Percentiles rank a stretch among this genome's conserved stretches.
These are phyloP conservation scores for Primulina tabacum DNA, from an alignment of 257 asterid genomes.

Conservation along the genomic window DNA sequence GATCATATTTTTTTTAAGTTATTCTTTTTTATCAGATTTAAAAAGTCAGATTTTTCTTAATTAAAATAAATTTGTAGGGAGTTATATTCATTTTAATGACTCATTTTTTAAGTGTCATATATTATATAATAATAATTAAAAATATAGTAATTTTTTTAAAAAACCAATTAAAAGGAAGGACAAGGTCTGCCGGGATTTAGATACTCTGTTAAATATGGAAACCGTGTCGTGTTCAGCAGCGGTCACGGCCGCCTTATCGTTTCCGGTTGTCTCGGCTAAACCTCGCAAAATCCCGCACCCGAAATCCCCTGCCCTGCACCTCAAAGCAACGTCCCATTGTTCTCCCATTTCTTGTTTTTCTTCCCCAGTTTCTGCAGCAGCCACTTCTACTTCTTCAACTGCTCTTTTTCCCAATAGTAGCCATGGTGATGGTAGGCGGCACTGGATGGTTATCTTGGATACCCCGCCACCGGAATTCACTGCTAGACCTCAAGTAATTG, in stretches of 20 bases:
- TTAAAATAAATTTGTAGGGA: too few species aligned
- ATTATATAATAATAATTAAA: too few species aligned
- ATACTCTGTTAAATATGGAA: neutral
- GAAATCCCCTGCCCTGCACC: slow-evolving; percentile 24
- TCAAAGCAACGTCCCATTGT: slow-evolving; percentile 13
- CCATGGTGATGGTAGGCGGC: slow-evolving; percentile 30
- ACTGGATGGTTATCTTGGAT: slow-evolving; percentile 77
- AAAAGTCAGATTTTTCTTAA: too few species aligned
- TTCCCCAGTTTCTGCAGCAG: slow-evolving; percentile 28
- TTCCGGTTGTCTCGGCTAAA: slow-evolving; percentile 29
- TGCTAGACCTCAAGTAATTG: slow-evolving; percentile 54
- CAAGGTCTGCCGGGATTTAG: too few species aligned
- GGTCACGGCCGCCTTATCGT: slow-evolving; percentile 15
- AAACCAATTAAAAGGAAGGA: too few species aligned
- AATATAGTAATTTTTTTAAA: too few species aligned
- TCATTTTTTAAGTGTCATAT: too few species aligned
- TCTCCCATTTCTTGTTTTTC: slow-evolving; percentile 23
- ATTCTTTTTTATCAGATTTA: too few species aligned
- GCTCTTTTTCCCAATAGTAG: slow-evolving; percentile 11
- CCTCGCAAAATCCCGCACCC: slow-evolving; percentile 25
- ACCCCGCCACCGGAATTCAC: slow-evolving; percentile 43
- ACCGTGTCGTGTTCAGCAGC: neutral
- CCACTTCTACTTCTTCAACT: slow-evolving; percentile 25
- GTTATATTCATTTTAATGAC: too few species aligned
- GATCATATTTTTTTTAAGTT: too few species aligned